Conservation (phyloP, 257 asterid species). For the Linaria vulgaris region DNA sequence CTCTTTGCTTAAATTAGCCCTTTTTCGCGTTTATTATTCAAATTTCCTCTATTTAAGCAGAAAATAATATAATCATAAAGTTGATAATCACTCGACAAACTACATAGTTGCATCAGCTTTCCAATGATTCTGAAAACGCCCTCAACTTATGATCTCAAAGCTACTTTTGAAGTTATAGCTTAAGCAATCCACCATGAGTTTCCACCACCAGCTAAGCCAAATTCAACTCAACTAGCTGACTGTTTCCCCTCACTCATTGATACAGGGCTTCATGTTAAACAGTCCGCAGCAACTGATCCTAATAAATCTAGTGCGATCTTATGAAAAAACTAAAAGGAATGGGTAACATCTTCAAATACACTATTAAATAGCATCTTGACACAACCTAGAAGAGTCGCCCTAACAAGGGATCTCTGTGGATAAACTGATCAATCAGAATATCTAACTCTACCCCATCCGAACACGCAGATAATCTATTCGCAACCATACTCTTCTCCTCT, state of each 20-base stretch:
- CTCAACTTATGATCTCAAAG: background rate
- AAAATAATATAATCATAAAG: too few species aligned
- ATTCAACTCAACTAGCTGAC: background rate
- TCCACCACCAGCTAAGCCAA: conserved; percentile 5
- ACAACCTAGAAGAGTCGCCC: too few species aligned
- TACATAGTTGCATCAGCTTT: too few species aligned
- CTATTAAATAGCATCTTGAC: too few species aligned
- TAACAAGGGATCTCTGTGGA: background rate
- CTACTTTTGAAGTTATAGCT: background rate
- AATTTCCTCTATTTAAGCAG: too few species aligned
- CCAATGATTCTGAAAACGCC: background rate
- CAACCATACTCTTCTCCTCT: background rate
- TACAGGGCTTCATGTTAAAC: background rate
- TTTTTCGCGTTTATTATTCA: too few species aligned
- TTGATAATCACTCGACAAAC: too few species aligned
- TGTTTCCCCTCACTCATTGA: background rate
- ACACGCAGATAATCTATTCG: too few species aligned
- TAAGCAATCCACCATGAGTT: background rate
- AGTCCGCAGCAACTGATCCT: background rate
- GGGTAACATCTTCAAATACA: background rate
- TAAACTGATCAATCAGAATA: background rate
- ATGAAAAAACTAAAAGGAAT: background rate
- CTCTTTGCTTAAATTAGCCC: too few species aligned
- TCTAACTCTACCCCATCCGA: too few species aligned
- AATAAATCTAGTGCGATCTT: background rate